Percentiles rank a stretch among this genome's conserved stretches.
Evolutionary conservation across 768 basidiomycete species (phyloP).

Genomic region (Termitomyces sp.): DNA sequence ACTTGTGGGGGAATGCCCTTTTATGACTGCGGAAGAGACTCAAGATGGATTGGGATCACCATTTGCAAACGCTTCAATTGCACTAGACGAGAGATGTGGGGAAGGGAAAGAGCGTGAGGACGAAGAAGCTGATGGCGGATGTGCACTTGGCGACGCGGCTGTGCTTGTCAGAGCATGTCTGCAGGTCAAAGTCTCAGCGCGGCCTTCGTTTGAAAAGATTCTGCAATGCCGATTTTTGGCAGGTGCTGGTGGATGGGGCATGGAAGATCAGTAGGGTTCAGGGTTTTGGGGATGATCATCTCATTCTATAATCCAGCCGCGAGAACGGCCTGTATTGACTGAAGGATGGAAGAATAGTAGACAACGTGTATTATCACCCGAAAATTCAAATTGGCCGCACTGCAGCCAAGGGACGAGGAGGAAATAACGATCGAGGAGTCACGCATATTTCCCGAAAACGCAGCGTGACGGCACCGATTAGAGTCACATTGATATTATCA

Average conservation of each 20-base stretch:
- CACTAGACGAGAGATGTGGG: slow-evolving; percentile 74
- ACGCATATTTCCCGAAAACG: not conserved
- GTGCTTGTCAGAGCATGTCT: slow-evolving; percentile 82
- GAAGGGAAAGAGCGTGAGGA: slow-evolving; percentile 72
- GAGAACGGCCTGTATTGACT: slow-evolving; percentile 3
- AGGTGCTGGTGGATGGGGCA: slow-evolving; percentile 72
- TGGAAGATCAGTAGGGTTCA: slow-evolving; percentile 20
- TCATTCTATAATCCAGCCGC: slow-evolving; percentile 6
- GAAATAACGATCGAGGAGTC: not conserved
- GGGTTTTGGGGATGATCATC: slow-evolving; percentile 8
- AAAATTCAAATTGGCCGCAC: not conserved
- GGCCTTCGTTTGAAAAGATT: slow-evolving; percentile 85
- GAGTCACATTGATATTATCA: slow-evolving; percentile 43
- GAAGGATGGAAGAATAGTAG: slow-evolving; percentile 1
- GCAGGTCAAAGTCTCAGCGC: slow-evolving; percentile 65
- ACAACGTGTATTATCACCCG: slow-evolving; percentile 7
- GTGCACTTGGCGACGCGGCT: slow-evolving; percentile 79
- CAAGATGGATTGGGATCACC: slow-evolving; percentile 78
- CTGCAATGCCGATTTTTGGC: slow-evolving; percentile 76
- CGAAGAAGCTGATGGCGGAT: slow-evolving; percentile 78
- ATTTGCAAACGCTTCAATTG: slow-evolving; percentile 70
- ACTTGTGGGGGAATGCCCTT: slow-evolving; percentile 87
- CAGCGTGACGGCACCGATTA: slow-evolving; percentile 21
- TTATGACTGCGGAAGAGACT: slow-evolving; percentile 86
- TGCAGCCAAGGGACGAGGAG: not conserved